Percentiles rank a stretch among this genome's conserved stretches.
These are phyloP conservation scores for Pezicula carpinea DNA, from an alignment of 2,329 filamentous ascomycete genomes.

Conservation along the genomic window DNA sequence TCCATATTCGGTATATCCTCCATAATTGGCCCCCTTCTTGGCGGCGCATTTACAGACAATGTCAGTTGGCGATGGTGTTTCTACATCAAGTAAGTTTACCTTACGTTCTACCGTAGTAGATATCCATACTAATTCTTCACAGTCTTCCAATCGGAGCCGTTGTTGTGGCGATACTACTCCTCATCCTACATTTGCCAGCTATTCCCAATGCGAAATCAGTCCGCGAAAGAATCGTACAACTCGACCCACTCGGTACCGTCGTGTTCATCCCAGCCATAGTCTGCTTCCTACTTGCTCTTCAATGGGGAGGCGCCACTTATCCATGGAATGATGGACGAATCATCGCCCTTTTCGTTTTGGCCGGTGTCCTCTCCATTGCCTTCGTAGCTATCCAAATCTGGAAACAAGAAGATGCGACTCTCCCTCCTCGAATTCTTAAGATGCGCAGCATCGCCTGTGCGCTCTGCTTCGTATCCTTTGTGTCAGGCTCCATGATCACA, in stretches of 20 bases:
- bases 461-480: slow-evolving; percentile 20
- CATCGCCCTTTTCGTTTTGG: slow-evolving; percentile 26
- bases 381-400: slow-evolving; percentile 26
- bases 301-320: slow-evolving; percentile 30
- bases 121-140: slow-evolving; percentile 24
- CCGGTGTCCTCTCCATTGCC: slow-evolving; percentile 18
- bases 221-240: slow-evolving; percentile 31
- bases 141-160: slow-evolving; percentile 34
- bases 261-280: slow-evolving; percentile 23
- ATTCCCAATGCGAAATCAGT: slow-evolving; percentile 23
- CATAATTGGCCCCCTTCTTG: slow-evolving; percentile 24
- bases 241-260: slow-evolving; percentile 28
- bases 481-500: slow-evolving; percentile 19
- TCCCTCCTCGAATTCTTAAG: slow-evolving; percentile 31
- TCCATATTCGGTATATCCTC: slow-evolving; percentile 18
- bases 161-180: slow-evolving; percentile 9
- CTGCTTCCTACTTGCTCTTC: slow-evolving; percentile 29
- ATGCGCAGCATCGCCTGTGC: slow-evolving; percentile 28
- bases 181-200: slow-evolving; percentile 28
- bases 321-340: slow-evolving; percentile 28
- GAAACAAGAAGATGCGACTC: slow-evolving; percentile 31
- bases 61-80: slow-evolving; percentile 31
- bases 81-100: slow-evolving; percentile 27
- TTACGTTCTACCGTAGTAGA: not conserved
- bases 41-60: slow-evolving; percentile 26